A percentile compares a stretch with the other conserved stretches of the same genome.
These are phyloP conservation scores for Trichoderma gamsii DNA, from an alignment of 495 filamentous ascomycete species.

Conservation along the genomic window DNA sequence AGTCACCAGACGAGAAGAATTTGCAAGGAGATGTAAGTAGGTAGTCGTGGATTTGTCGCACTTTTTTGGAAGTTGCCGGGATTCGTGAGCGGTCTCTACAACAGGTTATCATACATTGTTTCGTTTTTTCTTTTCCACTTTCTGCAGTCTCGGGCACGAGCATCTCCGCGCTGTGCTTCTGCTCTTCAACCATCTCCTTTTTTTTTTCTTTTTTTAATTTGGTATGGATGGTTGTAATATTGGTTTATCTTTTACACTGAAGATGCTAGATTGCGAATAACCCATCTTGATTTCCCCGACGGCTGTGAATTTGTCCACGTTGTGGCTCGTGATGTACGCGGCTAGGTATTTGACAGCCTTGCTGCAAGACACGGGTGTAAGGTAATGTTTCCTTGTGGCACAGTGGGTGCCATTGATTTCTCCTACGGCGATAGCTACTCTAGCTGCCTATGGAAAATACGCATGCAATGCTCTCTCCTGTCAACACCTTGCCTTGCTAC, in stretches of 20 bases:
- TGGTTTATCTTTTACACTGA: not conserved
- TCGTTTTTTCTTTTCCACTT: not conserved
- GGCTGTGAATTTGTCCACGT: no score
- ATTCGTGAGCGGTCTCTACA: conserved; percentile 12
- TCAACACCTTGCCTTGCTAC: conserved; percentile 3
- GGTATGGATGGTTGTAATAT: conserved; percentile 1
- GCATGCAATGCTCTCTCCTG: not conserved
- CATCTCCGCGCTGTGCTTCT: not conserved
- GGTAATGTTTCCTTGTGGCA: no score
- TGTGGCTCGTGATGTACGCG: no score
- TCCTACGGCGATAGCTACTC: not conserved
- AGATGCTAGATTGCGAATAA: conserved; percentile 5
- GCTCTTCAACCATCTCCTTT: conserved; percentile 5
- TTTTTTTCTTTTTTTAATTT: conserved; percentile 18
- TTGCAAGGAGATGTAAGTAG: not conserved
- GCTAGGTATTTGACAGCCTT: no score
- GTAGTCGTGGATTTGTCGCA: conserved; percentile 11
- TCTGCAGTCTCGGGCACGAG: not conserved
- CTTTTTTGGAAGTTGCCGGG: conserved; percentile 11
- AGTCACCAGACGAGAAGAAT: not conserved
- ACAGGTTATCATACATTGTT: conserved; percentile 12
- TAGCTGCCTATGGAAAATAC: not conserved
- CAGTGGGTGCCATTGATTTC: not conserved
- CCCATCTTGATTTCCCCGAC: not conserved
- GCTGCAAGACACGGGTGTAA: no score